These are phyloP conservation scores for Penicillium brasilianum DNA, from an alignment of 2,329 filamentous ascomycete species.

Conservation along the genomic window DNA sequence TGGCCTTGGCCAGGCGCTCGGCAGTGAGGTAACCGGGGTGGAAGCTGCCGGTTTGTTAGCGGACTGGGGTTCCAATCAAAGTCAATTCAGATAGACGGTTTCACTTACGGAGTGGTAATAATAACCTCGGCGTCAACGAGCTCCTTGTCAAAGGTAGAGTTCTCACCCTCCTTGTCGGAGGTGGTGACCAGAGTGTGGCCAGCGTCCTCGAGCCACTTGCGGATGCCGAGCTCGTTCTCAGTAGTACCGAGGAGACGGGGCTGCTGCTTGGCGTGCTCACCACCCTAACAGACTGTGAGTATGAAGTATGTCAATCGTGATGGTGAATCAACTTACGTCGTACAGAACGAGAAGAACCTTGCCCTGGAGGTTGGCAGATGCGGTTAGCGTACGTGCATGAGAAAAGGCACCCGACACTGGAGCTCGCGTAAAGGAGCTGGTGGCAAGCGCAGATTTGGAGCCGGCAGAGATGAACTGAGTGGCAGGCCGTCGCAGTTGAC, in stretches of 20 bases:
- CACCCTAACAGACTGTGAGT: constrained; percentile 57
- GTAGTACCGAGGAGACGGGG: constrained; percentile 90
- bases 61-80: background rate
- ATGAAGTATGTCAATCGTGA: background rate
- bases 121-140: constrained; percentile 97
- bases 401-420: constrained; percentile 51
- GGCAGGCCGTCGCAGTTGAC: constrained; percentile 60
- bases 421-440: constrained; percentile 35
- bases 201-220: constrained; percentile 96
- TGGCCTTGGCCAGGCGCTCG: constrained; percentile 94
- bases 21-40: constrained; percentile 97
- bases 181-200: constrained; percentile 97
- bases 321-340: constrained; percentile 66
- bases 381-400: constrained; percentile 66
- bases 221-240: constrained; percentile 96
- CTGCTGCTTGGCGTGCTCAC: constrained; percentile 85
- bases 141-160: constrained; percentile 93
- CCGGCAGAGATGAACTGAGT: constrained; percentile 55
- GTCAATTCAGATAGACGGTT: background rate
- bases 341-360: constrained; percentile 95
- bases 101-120: constrained; percentile 91
- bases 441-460: constrained; percentile 36
- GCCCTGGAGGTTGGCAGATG: constrained; percentile 75
- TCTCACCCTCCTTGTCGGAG: constrained; percentile 93
- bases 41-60: constrained; percentile 66